These are phyloP conservation scores for Artemisia argyi DNA, from an alignment of 129 eudicot genomes.

Conservation along the genomic window DNA sequence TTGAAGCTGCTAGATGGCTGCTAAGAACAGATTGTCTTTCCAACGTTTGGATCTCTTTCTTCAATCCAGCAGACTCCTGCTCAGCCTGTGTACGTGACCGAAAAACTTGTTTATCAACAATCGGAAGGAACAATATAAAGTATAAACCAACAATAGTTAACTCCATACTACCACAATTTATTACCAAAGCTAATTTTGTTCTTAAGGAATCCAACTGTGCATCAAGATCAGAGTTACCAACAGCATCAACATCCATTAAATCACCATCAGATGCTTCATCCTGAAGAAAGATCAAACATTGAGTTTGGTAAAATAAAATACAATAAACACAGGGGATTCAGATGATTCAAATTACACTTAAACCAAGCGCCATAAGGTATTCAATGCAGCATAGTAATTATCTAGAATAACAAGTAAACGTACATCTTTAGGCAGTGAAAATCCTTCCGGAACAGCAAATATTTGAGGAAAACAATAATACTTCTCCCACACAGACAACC, in stretches of 20 bases:
- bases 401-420: slow-evolving; percentile 6
- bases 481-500: slow-evolving; percentile 74
- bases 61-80: slow-evolving; percentile 63
- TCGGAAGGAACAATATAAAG: neutral
- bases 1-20: slow-evolving; percentile 43
- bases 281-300: slow-evolving; percentile 27
- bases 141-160: slow-evolving; percentile 6
- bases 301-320: slow-evolving; percentile 1
- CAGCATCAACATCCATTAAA: slow-evolving; percentile 51
- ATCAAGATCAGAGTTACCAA: slow-evolving; percentile 55
- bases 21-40: slow-evolving; percentile 56
- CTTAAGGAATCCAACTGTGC: slow-evolving; percentile 62
- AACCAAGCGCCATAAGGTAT: neutral
- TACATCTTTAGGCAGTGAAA: slow-evolving; percentile 61
- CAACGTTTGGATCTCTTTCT: slow-evolving; percentile 54
- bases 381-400: neutral
- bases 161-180: neutral
- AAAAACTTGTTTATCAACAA: neutral
- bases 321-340: no score
- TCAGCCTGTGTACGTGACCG: slow-evolving; percentile 43
- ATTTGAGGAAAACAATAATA: slow-evolving; percentile 55
- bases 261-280: slow-evolving; percentile 47
- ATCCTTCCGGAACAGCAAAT: slow-evolving; percentile 72
- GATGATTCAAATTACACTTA: neutral
- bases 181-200: slow-evolving; percentile 56